A percentile compares a stretch with the other conserved stretches of the same genome.
phyloP scores from a whole-genome alignment of 768 basidiomycete species.

The Boletus speciosus region DNA sequence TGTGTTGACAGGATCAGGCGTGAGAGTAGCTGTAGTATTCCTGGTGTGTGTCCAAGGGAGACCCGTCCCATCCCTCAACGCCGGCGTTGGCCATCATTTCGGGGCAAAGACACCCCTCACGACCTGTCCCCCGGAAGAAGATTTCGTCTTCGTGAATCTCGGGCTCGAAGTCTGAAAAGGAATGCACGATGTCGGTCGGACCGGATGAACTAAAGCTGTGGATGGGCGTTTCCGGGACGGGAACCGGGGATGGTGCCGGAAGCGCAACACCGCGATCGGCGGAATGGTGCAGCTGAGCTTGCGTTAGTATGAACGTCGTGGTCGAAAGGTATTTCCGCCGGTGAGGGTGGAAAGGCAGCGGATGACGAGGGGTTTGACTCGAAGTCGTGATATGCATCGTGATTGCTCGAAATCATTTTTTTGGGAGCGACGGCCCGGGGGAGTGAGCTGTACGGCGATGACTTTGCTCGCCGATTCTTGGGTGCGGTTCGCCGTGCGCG shows the following conservation, averaged over 20 bases:
- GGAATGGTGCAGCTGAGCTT: neutral
- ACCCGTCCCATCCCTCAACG: slow-evolving; percentile 7
- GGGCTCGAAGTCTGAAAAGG: neutral
- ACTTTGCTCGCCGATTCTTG: neutral
- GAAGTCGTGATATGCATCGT: neutral
- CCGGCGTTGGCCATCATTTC: slow-evolving; percentile 9
- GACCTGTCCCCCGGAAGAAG: neutral
- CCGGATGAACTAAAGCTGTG: neutral
- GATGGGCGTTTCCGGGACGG: neutral
- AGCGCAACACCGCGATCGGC: no score
- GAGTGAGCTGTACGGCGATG: neutral
- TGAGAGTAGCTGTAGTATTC: neutral
- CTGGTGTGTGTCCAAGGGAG: neutral
- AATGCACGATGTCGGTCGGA: neutral
- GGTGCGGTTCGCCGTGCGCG: neutral
- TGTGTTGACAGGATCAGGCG: neutral
- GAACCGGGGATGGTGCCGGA: neutral
- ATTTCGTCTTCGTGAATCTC: slow-evolving; percentile 3
- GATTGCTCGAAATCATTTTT: no score
- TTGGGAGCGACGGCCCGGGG: neutral
- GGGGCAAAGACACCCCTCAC: slow-evolving; percentile 9
- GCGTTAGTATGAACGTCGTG: neutral
- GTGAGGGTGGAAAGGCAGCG: neutral
- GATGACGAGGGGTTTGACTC: no score
- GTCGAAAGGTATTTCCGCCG: neutral